These are phyloP conservation scores for Pulicaria dysenterica DNA, from an alignment of 129 eudicot species.

Conservation along the genomic window DNA sequence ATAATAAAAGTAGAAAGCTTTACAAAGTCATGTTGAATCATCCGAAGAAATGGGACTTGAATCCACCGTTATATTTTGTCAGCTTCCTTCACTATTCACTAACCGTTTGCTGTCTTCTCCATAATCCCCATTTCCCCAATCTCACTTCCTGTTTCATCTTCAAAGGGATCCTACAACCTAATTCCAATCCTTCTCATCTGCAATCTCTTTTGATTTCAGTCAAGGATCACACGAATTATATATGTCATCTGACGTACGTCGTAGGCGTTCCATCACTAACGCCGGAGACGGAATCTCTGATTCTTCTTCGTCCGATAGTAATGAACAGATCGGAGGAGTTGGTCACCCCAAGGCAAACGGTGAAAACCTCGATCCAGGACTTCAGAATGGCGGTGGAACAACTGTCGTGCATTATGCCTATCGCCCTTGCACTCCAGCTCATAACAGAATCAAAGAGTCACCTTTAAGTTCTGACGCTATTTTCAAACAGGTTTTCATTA, in stretches of 20 bases:
- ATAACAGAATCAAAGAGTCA: constrained; percentile 62
- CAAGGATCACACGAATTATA: background rate
- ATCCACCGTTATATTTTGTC: constrained; percentile 22
- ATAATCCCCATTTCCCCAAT: background rate
- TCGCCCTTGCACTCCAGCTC: constrained; percentile 79
- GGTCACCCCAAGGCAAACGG: constrained; percentile 7
- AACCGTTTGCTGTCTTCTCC: background rate
- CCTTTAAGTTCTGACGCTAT: constrained; percentile 84
- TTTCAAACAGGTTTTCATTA: constrained; percentile 62
- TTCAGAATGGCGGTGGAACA: constrained; percentile 3
- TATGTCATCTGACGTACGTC: constrained; percentile 20
- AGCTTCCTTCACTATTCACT: too few species aligned
- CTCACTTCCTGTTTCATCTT: background rate
- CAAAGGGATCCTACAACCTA: background rate
- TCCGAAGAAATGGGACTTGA: constrained; percentile 18
- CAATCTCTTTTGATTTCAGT: background rate
- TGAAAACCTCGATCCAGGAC: constrained; percentile 1
- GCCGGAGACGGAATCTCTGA: background rate
- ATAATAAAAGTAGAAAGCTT: too few species aligned
- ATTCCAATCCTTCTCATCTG: background rate
- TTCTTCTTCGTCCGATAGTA: constrained; percentile 18
- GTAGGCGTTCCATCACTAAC: background rate
- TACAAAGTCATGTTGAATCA: background rate
- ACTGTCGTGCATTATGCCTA: constrained; percentile 37
- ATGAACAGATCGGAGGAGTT: constrained; percentile 7